phyloP scores from a whole-genome alignment of 139 green algal genomes.

The Chlamydomonas sp. region DNA sequence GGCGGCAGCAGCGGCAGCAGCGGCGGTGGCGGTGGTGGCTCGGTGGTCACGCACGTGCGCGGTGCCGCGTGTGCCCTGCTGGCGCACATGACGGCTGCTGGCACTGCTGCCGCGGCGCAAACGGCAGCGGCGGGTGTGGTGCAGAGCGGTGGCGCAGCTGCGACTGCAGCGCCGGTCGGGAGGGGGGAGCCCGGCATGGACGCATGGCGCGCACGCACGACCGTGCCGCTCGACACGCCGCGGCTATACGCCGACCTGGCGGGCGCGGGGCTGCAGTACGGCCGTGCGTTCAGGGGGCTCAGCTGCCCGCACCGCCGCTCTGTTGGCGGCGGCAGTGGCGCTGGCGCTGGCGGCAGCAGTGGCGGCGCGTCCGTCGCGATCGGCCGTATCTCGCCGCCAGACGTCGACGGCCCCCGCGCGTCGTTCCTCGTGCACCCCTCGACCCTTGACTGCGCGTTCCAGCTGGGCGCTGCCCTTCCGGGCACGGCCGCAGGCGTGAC shows the following conservation, averaged over 20 bases:
- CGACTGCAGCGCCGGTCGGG: neutral
- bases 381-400: neutral
- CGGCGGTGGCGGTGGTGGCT: too few relatives aligned
- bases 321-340: neutral
- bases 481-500: neutral
- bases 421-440: constrained; percentile 24
- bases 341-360: neutral
- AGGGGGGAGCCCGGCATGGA: constrained; percentile 3
- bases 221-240: constrained; percentile 25
- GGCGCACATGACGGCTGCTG: neutral
- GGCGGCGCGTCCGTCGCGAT: neutral
- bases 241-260: constrained; percentile 66
- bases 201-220: constrained; percentile 7
- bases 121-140: neutral
- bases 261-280: constrained; percentile 72
- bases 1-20: neutral
- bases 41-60: neutral
- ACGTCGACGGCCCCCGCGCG: neutral
- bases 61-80: neutral
- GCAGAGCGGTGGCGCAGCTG: too few relatives aligned
- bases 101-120: neutral
- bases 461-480: constrained; percentile 44
- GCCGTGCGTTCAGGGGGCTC: constrained; percentile 70
- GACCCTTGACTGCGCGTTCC: constrained; percentile 44
- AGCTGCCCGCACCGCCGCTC: constrained; percentile 49